These are phyloP conservation scores for Verticillium klebahnii DNA, from an alignment of 2,329 filamentous ascomycete genomes.

Conservation along the genomic window DNA sequence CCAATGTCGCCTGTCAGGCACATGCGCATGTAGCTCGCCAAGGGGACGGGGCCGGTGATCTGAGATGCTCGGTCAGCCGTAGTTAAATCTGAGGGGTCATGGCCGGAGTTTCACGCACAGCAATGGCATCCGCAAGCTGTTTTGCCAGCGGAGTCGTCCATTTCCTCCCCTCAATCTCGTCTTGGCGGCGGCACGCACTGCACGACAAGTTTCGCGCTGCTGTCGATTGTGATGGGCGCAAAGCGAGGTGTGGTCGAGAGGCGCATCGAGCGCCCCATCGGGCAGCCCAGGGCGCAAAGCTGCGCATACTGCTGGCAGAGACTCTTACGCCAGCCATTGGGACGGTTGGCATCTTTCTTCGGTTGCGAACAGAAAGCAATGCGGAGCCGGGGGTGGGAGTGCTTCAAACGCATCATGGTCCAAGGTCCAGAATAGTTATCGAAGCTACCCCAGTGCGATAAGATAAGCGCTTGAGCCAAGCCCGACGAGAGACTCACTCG, in stretches of 20 bases:
- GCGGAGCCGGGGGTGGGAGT: neutral
- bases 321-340: neutral
- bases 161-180: slow-evolving; percentile 43
- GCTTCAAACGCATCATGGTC: neutral
- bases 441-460: neutral
- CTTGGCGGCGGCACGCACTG: neutral
- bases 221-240: neutral
- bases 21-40: slow-evolving; percentile 97
- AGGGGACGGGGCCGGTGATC: slow-evolving; percentile 81
- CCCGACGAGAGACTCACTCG: neutral
- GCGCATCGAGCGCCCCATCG: neutral
- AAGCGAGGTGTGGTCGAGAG: neutral
- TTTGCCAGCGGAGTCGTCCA: slow-evolving; percentile 95
- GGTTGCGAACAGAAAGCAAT: neutral
- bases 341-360: neutral
- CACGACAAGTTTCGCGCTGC: neutral
- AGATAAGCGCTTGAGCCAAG: neutral
- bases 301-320: neutral
- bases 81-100: neutral
- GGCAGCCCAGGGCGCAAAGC: neutral
- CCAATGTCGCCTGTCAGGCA: slow-evolving; percentile 86
- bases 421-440: neutral
- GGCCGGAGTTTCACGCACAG: slow-evolving; percentile 43
- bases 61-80: slow-evolving; percentile 14
- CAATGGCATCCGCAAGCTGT: slow-evolving; percentile 80